Base-by-base conservation (phyloP, 768 basidiomycete genomes). In the Epithele typhae region DNA sequence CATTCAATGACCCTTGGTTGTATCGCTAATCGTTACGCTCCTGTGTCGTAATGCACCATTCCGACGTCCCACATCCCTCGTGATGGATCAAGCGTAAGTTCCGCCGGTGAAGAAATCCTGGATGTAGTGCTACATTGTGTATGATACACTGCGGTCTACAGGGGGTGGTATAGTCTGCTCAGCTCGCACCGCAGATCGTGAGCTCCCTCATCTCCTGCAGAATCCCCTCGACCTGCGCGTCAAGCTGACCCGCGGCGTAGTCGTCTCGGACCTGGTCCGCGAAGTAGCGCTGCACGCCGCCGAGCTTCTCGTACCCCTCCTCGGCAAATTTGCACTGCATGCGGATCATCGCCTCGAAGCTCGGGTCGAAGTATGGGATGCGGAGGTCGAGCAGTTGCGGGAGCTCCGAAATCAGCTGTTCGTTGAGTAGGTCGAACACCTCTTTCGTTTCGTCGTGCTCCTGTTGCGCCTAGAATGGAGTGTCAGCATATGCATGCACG, bases 271-370 rank as follows among this genome's bases (percentile, higher is more conserved):
- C 90, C 52, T 71, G 84, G 40, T 96, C 92, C 2, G 80, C 75
- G 59, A 97, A 97, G 68, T 93, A 95, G 51, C 92, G 73, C 66
- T 99, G 95, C 8, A 97, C 94, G 37, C 91, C 84, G 40, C 92
- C 87, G 41, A 97, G 79, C 68, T 93, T 96, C 70, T 97, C 93
- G 63, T 99, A 98, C 0, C 95, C 94, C 58, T 99, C 95, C 65
- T 97, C 92, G 0, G 95, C 94, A 62, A 98, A 98, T 61, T 94
- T 93, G 61, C 89, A 81, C 61, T 99, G 96, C 82, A 96, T 90
- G 24, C 96, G 80, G 54, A 93, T 92, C 95, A 98, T 98, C 37
- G 95, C 91, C 68, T 98, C 96, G 63, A 98, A 98, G 56, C 89
- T 93, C 4, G 96, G 96, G 65, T 98, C 96, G 53, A 98, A 94